A percentile compares a stretch with the other conserved stretches of the same genome.
Conservation (phyloP, 2,329 filamentous ascomycete genomes). For the Stachybotrys chlorohalonatus region DNA sequence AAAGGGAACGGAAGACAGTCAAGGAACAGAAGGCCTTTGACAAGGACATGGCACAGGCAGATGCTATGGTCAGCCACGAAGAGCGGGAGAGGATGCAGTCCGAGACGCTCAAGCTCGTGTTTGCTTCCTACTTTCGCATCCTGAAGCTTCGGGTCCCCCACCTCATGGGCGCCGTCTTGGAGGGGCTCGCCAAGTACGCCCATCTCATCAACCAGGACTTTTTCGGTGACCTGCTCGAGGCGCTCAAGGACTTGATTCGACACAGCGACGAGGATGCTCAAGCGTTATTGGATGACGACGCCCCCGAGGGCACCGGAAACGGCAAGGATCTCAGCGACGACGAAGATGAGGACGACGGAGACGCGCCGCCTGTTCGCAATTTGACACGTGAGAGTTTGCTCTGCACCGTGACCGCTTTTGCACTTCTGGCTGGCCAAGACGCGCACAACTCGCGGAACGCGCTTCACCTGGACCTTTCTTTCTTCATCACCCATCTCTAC, state of each 20-base stretch:
- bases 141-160: slow-evolving; percentile 72
- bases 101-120: slow-evolving; percentile 92
- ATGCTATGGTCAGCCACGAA: slow-evolving; percentile 84
- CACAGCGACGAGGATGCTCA: slow-evolving; percentile 55
- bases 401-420: slow-evolving; percentile 92
- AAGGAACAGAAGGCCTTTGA: slow-evolving; percentile 83
- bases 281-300: slow-evolving; percentile 35
- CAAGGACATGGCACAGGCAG: slow-evolving; percentile 88
- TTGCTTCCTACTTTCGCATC: slow-evolving; percentile 90
- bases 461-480: slow-evolving; percentile 83
- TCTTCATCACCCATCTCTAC: slow-evolving; percentile 93
- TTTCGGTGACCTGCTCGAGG: slow-evolving; percentile 92
- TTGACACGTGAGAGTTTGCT: slow-evolving; percentile 79
- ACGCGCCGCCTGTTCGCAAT: slow-evolving; percentile 50
- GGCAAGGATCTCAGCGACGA: slow-evolving; percentile 16
- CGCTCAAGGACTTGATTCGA: slow-evolving; percentile 82
- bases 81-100: slow-evolving; percentile 90
- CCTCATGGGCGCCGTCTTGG: slow-evolving; percentile 93
- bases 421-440: slow-evolving; percentile 91
- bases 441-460: slow-evolving; percentile 72
- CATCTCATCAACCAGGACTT: slow-evolving; percentile 99
- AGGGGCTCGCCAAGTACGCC: slow-evolving; percentile 86
- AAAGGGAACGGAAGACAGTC: slow-evolving; percentile 71
- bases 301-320: slow-evolving; percentile 10
- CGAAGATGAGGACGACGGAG: slow-evolving; percentile 33